Percentiles rank a stretch among this genome's conserved stretches.
These are phyloP conservation scores for Colletotrichum sp. DNA, from an alignment of 2,329 filamentous ascomycete species.

Conservation along the genomic window DNA sequence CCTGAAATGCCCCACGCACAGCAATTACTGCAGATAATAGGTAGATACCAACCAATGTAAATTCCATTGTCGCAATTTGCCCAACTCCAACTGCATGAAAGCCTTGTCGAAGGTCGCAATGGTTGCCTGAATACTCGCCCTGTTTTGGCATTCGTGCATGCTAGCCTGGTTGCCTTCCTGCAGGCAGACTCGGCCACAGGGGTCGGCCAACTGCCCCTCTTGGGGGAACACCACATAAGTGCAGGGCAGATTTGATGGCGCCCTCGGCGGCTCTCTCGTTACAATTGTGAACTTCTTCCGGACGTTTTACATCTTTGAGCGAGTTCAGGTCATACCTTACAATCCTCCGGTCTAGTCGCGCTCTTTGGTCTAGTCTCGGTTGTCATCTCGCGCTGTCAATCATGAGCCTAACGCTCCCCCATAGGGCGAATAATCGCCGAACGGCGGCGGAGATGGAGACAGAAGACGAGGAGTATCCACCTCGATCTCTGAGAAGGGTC, in stretches of 20 bases:
- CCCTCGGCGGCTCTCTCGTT: not conserved
- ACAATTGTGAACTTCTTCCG: accelerated
- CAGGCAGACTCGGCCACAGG: not conserved
- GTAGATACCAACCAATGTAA: no score
- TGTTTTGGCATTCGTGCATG: not conserved
- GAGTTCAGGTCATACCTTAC: no score
- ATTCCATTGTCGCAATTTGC: not conserved
- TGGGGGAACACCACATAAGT: not conserved
- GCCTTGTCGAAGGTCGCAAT: accelerated
- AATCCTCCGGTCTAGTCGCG: no score
- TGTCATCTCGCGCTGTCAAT: not conserved
- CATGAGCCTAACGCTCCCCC: not conserved
- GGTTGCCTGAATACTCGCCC: not conserved
- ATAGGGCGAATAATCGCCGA: not conserved
- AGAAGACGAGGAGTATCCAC: not conserved
- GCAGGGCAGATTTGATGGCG: not conserved
- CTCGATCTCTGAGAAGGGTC: not conserved
- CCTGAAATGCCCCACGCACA: no score
- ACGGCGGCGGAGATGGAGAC: not conserved
- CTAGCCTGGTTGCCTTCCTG: slow-evolving; percentile 2
- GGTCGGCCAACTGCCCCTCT: not conserved
- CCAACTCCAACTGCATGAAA: not conserved
- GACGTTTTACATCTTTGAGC: no score
- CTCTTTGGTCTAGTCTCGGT: not conserved
- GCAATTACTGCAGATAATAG: not conserved